Base-by-base conservation (phyloP, 2,329 filamentous ascomycete species). In the Colletotrichum sp. region DNA sequence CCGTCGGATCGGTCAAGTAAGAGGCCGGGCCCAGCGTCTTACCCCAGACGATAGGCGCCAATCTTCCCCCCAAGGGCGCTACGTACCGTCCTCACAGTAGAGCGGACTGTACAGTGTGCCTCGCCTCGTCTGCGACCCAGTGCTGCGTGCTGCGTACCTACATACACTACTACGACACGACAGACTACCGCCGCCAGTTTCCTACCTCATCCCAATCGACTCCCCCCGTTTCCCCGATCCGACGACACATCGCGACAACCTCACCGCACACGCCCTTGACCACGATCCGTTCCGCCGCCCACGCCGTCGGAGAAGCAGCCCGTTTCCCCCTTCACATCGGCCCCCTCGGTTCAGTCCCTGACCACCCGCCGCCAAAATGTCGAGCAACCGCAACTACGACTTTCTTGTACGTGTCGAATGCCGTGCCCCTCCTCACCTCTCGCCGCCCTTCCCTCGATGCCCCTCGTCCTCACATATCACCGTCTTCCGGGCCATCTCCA, bases 321-420 rank as follows among this genome's bases (percentile, higher is more conserved):
- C 49, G 21, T 63, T 69, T 49, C 32, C 26, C 64, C 59, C 34
- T 60, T 74, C 26, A 76, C 52, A 68, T 60, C 74, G 59, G 65
- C 64, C 70, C 59, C 64, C 59, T 76, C 71, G 70, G 64, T 74
- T 74, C 59, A 76, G 74, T 76, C 59, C 70, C 73, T 69, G 57
- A 76, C 44, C 63, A 76, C 32, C 79, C 81, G 71, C 75, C 79
- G 78, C 79, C 86, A 90, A 84, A 82, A 99, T 99, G 97, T 96
- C 97, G 83, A 95, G 95, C 87, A 98, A 96, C 90, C 93, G 97
- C 87, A 99, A 99, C 90, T 99, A 99, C 88, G 97, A 99, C 87
- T 99, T 99, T 87, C 91, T 99, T 88, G 96, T 99, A 93, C 84
- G 93, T 87, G 77, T 65, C 62, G 77, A 78, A 77, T 75, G 79